These are phyloP conservation scores for Zymoseptoria passerinii DNA, from an alignment of 2,329 filamentous ascomycete species.

Conservation along the genomic window DNA sequence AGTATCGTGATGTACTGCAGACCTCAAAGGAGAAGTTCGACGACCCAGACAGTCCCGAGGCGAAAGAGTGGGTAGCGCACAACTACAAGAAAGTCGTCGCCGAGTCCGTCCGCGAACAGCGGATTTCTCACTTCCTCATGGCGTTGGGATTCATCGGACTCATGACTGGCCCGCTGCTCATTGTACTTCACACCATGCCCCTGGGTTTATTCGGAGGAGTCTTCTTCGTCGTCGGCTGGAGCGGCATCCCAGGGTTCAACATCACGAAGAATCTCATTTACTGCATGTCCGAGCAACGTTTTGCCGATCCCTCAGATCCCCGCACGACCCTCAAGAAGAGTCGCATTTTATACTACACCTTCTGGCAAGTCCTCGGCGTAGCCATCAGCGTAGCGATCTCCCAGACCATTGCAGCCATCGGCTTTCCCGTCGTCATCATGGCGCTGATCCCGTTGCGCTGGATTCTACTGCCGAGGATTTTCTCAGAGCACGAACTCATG, in stretches of 20 bases:
- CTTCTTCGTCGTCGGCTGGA: slow-evolving; percentile 51
- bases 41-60: slow-evolving; percentile 30
- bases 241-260: slow-evolving; percentile 45
- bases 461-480: slow-evolving; percentile 44
- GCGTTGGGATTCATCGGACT: slow-evolving; percentile 47
- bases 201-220: slow-evolving; percentile 48
- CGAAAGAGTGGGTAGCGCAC: slow-evolving; percentile 31
- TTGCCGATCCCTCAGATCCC: slow-evolving; percentile 42
- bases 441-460: slow-evolving; percentile 48
- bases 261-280: slow-evolving; percentile 46
- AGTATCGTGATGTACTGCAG: slow-evolving; percentile 34
- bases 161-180: slow-evolving; percentile 49
- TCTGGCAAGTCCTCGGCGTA: slow-evolving; percentile 45
- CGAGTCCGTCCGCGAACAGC: slow-evolving; percentile 47
- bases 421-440: slow-evolving; percentile 51
- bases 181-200: slow-evolving; percentile 47
- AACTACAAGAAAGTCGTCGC: slow-evolving; percentile 38
- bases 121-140: slow-evolving; percentile 49
- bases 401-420: slow-evolving; percentile 52
- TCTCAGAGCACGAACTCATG: slow-evolving; percentile 40
- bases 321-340: slow-evolving; percentile 37
- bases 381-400: slow-evolving; percentile 50
- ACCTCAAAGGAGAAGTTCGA: slow-evolving; percentile 39
- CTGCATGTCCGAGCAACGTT: slow-evolving; percentile 39
- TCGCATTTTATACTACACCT: slow-evolving; percentile 44